Base-by-base conservation (phyloP, 192 early-diverging fungal genomes). In the Ramicandelaber brevisporus region DNA sequence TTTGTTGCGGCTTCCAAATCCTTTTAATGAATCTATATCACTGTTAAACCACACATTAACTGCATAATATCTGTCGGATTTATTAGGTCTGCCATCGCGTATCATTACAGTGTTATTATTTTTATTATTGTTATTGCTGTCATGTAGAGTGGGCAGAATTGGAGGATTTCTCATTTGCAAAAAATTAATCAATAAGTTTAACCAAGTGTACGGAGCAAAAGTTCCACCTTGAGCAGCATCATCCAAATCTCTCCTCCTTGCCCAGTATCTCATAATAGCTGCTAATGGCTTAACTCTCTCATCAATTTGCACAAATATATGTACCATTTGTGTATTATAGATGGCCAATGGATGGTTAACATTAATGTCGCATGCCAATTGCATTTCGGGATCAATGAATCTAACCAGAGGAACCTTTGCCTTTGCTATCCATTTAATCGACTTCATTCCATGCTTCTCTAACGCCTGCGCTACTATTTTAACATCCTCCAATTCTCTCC, bases 401-500 rank as follows among this genome's bases (percentile, higher is more conserved):
- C 82, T 78, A 37, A 90, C 85, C 17, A 96, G 86, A 0, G 84
- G 87, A 3, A 96, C 89, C 24, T 78, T 79, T 8, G 89, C 89
- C 4, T 68, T 64, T 6, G 71, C 64, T 4, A 95, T 68, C n/a
- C n/a, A n/a, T 17, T 73, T 79, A 19, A 61, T 61, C 20, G 66
- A 63, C 27, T 67, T 54, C 77, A 90, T 90, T 16, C 73, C 74
- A 51, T 78, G 51, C 60, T 68, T 79, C 33, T 59, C 50, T 34
- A 95, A 60, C 17, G 50, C 56, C 20, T 58, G 60, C 14, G 73
- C 81, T 22, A 95, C 39, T 26, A 68, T 59, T 37, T 64, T 60
- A 32, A 95, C 65, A 31, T 76, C 61, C 30, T 63, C 54, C 11
- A 78, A 45, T 38, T 80, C 82, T 14, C 60, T 54, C 65, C 74